A percentile compares a stretch with the other conserved stretches of the same genome.
These are phyloP conservation scores for Centrapalus pauciflorus DNA, from an alignment of 129 eudicot genomes.

Conservation along the genomic window DNA sequence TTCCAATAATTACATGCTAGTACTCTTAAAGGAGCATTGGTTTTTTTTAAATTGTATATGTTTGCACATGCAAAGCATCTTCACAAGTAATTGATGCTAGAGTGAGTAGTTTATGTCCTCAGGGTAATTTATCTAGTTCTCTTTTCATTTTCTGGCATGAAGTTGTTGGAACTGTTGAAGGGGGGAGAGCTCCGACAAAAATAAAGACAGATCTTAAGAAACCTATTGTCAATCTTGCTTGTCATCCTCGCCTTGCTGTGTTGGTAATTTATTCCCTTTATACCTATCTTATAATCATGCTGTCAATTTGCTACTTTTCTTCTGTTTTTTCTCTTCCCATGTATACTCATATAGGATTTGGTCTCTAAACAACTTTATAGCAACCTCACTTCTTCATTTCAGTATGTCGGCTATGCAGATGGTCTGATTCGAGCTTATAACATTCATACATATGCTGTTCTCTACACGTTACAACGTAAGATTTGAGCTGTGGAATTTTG, in stretches of 20 bases:
- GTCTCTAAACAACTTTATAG: background rate
- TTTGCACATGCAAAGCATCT: constrained; percentile 10
- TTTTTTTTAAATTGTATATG: background rate
- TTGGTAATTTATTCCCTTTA: constrained; percentile 57
- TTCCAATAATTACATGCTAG: background rate
- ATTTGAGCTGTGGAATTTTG: constrained; percentile 10
- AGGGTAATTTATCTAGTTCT: constrained; percentile 3
- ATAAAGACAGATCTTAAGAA: constrained; percentile 98
- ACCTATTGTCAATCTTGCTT: constrained; percentile 96
- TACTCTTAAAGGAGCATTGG: background rate
- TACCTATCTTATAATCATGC: background rate
- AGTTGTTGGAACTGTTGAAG: constrained; percentile 99
- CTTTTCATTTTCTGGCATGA: constrained; percentile 23
- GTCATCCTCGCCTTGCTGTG: constrained; percentile 95
- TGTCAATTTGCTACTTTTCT: background rate
- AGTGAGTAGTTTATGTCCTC: constrained; percentile 2
- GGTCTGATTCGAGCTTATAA: constrained; percentile 96
- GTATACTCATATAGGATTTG: constrained; percentile 1
- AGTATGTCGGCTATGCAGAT: constrained; percentile 98
- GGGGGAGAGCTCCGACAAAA: constrained; percentile 96
- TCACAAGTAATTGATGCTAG: constrained; percentile 5
- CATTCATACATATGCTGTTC: constrained; percentile 93
- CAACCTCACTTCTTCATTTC: constrained; percentile 24
- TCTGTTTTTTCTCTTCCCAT: background rate
- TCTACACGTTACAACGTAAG: constrained; percentile 96